Evolutionary conservation across 768 basidiomycete species (phyloP).

Genomic region (Dacryopinax spathularia): DNA sequence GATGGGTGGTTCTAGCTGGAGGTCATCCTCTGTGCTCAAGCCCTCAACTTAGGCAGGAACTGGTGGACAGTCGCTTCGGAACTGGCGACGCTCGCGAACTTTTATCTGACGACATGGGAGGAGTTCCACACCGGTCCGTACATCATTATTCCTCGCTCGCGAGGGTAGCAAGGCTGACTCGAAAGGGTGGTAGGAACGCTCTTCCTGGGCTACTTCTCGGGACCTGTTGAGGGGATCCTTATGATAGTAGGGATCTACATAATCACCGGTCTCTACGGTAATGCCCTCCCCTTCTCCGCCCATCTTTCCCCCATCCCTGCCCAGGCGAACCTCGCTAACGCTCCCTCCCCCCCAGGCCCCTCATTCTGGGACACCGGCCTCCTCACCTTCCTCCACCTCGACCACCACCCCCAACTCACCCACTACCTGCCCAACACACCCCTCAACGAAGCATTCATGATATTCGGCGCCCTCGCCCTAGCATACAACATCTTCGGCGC

Average conservation of each 20-base stretch:
- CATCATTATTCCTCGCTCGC: conserved; percentile 2
- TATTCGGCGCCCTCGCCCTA: conserved; percentile 54
- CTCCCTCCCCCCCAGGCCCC: conserved; percentile 36
- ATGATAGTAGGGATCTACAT: conserved; percentile 65
- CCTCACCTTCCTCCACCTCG: conserved; percentile 38
- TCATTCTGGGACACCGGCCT: conserved; percentile 66
- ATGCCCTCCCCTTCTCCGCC: conserved; percentile 19
- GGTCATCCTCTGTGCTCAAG: conserved; percentile 64
- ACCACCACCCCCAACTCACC: conserved; percentile 35
- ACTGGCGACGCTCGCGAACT: conserved; percentile 58
- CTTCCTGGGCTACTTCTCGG: conserved; percentile 85
- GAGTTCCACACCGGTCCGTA: conserved; percentile 70
- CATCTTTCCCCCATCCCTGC: conserved; percentile 12
- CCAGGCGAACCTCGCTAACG: not conserved
- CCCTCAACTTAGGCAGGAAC: conserved; percentile 79
- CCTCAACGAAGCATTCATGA: conserved; percentile 80
- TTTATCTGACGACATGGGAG: conserved; percentile 73
- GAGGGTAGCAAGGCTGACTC: not conserved
- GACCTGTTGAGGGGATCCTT: conserved; percentile 91
- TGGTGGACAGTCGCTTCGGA: conserved; percentile 96
- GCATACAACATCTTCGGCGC: conserved; percentile 67
- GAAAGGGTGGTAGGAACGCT: conserved; percentile 44
- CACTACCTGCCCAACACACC: conserved; percentile 47
- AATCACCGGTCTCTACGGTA: conserved; percentile 63
- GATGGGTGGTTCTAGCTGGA: too few species aligned